Evolutionary conservation across 1,139 yeast species (phyloP).

Genomic region (Arxiozyma slooffiae): DNA sequence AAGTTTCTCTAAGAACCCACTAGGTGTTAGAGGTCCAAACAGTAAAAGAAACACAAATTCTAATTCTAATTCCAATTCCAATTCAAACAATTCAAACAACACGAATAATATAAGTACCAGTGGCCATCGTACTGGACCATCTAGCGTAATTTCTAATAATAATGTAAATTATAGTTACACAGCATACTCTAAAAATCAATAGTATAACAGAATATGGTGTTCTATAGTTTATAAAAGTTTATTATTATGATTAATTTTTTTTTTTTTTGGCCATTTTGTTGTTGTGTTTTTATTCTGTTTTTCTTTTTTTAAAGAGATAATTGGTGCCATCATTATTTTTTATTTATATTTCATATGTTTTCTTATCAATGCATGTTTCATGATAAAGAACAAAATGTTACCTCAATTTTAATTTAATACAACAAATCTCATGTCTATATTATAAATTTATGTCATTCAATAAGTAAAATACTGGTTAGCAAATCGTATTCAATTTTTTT

Average conservation of each 20-base stretch:
- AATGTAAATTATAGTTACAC: conserved; percentile 4
- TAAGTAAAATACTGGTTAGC: not conserved
- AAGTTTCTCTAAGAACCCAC: conserved; percentile 88
- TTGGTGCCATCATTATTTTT: too few relatives aligned
- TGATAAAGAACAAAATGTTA: too few relatives aligned
- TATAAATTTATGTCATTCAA: too few relatives aligned
- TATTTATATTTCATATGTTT: not conserved
- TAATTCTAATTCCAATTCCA: not conserved
- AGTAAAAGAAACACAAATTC: conserved; percentile 20
- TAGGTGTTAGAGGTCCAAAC: conserved; percentile 74
- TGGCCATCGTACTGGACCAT: conserved; percentile 2
- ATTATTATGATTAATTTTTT: too few relatives aligned
- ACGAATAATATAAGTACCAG: not conserved
- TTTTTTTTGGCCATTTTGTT: not conserved
- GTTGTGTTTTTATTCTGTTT: not conserved
- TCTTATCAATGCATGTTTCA: too few relatives aligned
- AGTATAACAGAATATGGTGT: not conserved
- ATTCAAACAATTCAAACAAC: not conserved
- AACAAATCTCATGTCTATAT: not conserved
- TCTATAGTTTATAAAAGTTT: not conserved
- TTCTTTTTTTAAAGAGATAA: too few relatives aligned
- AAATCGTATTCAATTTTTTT: not conserved
- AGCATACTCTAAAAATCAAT: conserved; percentile 2
- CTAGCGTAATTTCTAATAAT: not conserved
- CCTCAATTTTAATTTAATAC: not conserved